A percentile compares a stretch with the other conserved stretches of the same genome.
Evolutionary conservation across 768 basidiomycete genomes (phyloP).

Genomic region (Trametes sanguinea): DNA sequence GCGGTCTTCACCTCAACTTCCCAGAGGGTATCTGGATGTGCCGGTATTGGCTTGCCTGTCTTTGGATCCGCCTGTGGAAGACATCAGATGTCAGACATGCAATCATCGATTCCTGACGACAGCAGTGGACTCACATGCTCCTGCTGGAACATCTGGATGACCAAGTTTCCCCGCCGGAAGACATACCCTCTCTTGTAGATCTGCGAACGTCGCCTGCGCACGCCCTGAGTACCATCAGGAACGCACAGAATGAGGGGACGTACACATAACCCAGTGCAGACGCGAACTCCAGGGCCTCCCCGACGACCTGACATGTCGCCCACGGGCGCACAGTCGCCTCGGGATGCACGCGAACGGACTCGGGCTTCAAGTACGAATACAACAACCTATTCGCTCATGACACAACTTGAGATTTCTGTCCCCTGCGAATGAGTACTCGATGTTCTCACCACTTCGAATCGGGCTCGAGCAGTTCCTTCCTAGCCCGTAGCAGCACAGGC

Average conservation of each 20-base stretch:
- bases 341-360: conserved; percentile 80
- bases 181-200: conserved; percentile 82
- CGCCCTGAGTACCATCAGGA: background rate
- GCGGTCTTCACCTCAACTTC: conserved; percentile 89
- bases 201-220: conserved; percentile 62
- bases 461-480: conserved; percentile 67
- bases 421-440: background rate
- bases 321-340: conserved; percentile 88
- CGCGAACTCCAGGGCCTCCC: conserved; percentile 80
- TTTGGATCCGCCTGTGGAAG: conserved; percentile 67
- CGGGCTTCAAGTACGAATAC: conserved; percentile 81
- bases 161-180: conserved; percentile 67
- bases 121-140: conserved; percentile 56
- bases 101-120: no score
- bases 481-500: conserved; percentile 69
- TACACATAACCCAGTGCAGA: conserved; percentile 78
- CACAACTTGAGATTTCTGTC: no score
- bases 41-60: conserved; percentile 74
- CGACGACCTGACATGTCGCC: conserved; percentile 76
- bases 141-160: conserved; percentile 85
- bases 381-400: conserved; percentile 52
- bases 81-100: background rate
- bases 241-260: conserved; percentile 26
- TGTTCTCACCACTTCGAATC: conserved; percentile 63
- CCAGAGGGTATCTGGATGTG: conserved; percentile 82